Percentiles rank a stretch among this genome's conserved stretches.
Conservation (phyloP, 768 basidiomycete genomes). For the Suillus clintonianus region DNA sequence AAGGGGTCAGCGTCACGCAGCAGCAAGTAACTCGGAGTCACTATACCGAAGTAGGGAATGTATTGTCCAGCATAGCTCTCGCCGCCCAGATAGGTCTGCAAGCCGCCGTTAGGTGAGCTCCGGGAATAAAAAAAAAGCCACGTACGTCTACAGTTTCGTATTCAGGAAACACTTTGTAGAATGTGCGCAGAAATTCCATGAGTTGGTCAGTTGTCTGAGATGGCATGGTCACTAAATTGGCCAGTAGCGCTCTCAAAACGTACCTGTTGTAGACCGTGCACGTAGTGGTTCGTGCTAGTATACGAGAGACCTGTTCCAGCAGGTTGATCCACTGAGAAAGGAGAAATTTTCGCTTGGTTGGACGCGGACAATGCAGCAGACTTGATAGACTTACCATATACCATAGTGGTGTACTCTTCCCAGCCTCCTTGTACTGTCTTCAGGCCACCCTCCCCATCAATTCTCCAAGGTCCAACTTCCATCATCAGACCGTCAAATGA, state of each 20-base stretch:
- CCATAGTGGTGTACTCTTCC: slow-evolving; percentile 96
- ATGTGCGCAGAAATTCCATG: slow-evolving; percentile 82
- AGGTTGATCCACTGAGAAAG: slow-evolving; percentile 86
- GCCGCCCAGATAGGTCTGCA: slow-evolving; percentile 90
- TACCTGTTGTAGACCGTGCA: slow-evolving; percentile 77
- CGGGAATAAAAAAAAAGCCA: slow-evolving; percentile 11
- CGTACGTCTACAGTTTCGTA: slow-evolving; percentile 79
- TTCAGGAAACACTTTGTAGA: slow-evolving; percentile 92
- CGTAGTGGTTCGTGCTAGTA: slow-evolving; percentile 80
- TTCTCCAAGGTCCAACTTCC: slow-evolving; percentile 93
- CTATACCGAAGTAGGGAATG: slow-evolving; percentile 90
- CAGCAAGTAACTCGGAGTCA: neutral
- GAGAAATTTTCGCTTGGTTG: slow-evolving; percentile 1
- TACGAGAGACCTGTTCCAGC: slow-evolving; percentile 95
- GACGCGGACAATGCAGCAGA: neutral
- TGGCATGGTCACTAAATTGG: neutral
- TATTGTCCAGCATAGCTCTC: slow-evolving; percentile 98
- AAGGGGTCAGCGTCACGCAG: neutral
- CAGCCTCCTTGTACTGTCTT: slow-evolving; percentile 83
- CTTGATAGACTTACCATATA: slow-evolving; percentile 68
- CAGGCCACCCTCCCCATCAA: slow-evolving; percentile 73
- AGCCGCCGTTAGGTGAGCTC: slow-evolving; percentile 11
- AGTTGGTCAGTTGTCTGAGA: slow-evolving; percentile 74
- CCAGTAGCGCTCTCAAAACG: neutral
- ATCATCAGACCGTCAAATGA: slow-evolving; percentile 98